Percentiles rank a stretch among this genome's conserved stretches.
Conservation (phyloP, 805 yeast species). For the Candida piceae region DNA sequence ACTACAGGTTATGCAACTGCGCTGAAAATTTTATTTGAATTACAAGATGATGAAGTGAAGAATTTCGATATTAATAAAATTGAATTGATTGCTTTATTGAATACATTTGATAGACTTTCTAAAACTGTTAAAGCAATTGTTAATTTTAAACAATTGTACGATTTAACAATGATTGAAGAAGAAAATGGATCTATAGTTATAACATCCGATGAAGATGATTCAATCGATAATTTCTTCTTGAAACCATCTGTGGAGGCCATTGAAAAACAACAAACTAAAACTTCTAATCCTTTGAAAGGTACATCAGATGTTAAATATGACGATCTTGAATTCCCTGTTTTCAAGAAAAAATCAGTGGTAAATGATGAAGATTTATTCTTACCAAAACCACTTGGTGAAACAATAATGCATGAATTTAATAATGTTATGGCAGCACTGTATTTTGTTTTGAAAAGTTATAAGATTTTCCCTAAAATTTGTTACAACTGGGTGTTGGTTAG, state of each 20-base stretch:
- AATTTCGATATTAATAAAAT: slow-evolving; percentile 50
- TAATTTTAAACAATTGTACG: slow-evolving; percentile 59
- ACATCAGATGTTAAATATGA: no score
- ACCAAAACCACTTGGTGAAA: slow-evolving; percentile 27
- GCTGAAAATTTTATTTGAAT: slow-evolving; percentile 80
- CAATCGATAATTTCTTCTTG: slow-evolving; percentile 1
- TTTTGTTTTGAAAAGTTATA: slow-evolving; percentile 64
- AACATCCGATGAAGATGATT: slow-evolving; percentile 2
- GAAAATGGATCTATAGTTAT: slow-evolving; percentile 17
- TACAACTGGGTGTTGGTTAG: slow-evolving; percentile 46
- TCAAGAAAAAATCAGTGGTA: background rate
- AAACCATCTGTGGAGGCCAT: no score
- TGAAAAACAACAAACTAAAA: no score
- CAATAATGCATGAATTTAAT: slow-evolving; percentile 44
- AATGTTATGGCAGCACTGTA: slow-evolving; percentile 55
- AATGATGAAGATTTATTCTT: background rate
- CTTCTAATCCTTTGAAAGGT: no score
- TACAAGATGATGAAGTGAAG: slow-evolving; percentile 37
- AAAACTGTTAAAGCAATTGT: slow-evolving; percentile 74
- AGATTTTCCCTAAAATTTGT: slow-evolving; percentile 60
- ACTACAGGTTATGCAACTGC: slow-evolving; percentile 98
- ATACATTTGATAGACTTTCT: slow-evolving; percentile 88
- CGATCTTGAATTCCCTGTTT: slow-evolving; percentile 22
- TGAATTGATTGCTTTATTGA: slow-evolving; percentile 85
- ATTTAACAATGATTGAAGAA: slow-evolving; percentile 24